phyloP scores from a whole-genome alignment of 768 basidiomycete genomes.

The Cyclocybe cylindracea region DNA sequence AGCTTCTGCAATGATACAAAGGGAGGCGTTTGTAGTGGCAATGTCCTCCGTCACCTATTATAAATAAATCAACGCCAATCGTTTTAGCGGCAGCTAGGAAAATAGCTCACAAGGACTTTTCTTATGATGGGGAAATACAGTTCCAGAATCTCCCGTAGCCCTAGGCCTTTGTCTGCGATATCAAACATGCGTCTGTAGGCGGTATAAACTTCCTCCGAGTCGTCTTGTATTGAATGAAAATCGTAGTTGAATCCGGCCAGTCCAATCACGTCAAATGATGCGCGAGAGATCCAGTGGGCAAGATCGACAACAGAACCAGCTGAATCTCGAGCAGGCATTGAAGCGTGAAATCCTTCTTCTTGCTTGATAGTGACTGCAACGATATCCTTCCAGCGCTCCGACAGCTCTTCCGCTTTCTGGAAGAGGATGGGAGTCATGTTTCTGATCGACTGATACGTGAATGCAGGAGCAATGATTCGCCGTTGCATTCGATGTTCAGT shows the following conservation, averaged over 20 bases:
- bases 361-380: slow-evolving; percentile 15
- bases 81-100: not conserved
- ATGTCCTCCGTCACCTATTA: slow-evolving; percentile 44
- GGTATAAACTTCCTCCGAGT: slow-evolving; percentile 47
- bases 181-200: slow-evolving; percentile 54
- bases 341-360: slow-evolving; percentile 8
- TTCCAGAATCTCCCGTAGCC: slow-evolving; percentile 39
- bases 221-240: slow-evolving; percentile 49
- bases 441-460: slow-evolving; percentile 45
- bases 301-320: slow-evolving; percentile 42
- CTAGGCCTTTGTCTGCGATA: slow-evolving; percentile 46
- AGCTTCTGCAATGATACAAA: slow-evolving; percentile 37
- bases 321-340: not conserved
- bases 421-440: slow-evolving; percentile 48
- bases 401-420: slow-evolving; percentile 51
- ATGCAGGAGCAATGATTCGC: slow-evolving; percentile 51
- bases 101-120: slow-evolving; percentile 41
- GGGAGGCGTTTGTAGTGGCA: slow-evolving; percentile 36
- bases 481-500: slow-evolving; percentile 46
- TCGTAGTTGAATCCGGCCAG: slow-evolving; percentile 56
- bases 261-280: slow-evolving; percentile 66
- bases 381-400: slow-evolving; percentile 42
- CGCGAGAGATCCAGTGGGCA: slow-evolving; percentile 58
- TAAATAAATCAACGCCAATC: not conserved
- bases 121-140: slow-evolving; percentile 48